A percentile compares a stretch with the other conserved stretches of the same genome.
These are phyloP conservation scores for Aschersonia sp. DNA, from an alignment of 2,329 filamentous ascomycete species.

Conservation along the genomic window DNA sequence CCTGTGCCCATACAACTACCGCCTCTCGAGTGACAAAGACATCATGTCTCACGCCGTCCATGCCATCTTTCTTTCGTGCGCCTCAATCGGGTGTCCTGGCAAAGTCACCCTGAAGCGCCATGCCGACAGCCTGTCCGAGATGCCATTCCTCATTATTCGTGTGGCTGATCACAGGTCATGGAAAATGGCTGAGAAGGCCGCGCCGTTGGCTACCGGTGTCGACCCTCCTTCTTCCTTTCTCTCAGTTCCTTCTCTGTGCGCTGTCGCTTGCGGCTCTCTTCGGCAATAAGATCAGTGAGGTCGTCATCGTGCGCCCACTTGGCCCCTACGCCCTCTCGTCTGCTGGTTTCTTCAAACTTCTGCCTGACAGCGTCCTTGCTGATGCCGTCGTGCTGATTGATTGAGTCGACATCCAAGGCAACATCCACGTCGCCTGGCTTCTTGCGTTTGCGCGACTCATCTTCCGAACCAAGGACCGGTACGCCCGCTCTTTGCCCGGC, in stretches of 20 bases:
- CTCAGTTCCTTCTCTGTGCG: constrained; percentile 74
- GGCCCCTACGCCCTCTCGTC: constrained; percentile 50
- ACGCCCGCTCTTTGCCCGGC: constrained; percentile 32
- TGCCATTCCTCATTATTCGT: no score
- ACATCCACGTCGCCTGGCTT: constrained; percentile 94
- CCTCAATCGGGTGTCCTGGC: no score
- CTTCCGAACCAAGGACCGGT: constrained; percentile 67
- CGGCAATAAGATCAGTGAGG: constrained; percentile 87
- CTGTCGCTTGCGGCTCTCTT: constrained; percentile 78
- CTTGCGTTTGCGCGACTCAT: constrained; percentile 71
- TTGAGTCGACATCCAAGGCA: constrained; percentile 70
- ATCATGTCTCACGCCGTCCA: no score
- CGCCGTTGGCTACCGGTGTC: constrained; percentile 12
- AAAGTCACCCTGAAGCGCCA: no score
- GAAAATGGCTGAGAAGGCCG: constrained; percentile 19
- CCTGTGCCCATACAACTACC: no score
- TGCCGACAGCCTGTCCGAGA: no score
- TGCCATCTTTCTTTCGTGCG: no score
- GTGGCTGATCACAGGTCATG: constrained; percentile 7
- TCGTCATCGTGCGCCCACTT: constrained; percentile 73
- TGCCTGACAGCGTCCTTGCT: constrained; percentile 71
- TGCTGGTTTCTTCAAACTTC: constrained; percentile 61
- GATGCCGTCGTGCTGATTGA: constrained; percentile 61
- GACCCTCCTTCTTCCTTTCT: constrained; percentile 45
- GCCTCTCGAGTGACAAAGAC: no score